Evolutionary conservation across 2,329 filamentous ascomycete genomes (phyloP).

Genomic region (Triangularia verruculosa): DNA sequence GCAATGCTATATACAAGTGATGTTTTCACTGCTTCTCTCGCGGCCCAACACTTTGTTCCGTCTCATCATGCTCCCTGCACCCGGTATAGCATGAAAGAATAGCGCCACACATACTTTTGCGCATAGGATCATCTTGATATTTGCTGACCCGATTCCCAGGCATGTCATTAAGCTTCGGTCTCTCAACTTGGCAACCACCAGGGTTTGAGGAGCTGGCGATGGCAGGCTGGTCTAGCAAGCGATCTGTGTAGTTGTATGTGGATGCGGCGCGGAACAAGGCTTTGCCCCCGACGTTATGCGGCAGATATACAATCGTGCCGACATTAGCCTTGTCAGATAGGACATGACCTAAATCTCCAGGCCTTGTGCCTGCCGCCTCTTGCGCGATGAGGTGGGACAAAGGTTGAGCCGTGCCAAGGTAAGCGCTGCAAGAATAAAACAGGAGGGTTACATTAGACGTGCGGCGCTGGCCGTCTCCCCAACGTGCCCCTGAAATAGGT

Average conservation of each 20-base stretch:
- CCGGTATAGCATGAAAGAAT: not conserved
- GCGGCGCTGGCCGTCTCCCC: not conserved
- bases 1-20: not conserved
- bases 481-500: conserved; percentile 1
- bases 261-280: conserved; percentile 6
- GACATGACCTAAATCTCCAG: not conserved
- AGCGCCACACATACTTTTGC: too few relatives aligned
- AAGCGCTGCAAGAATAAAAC: conserved; percentile 5
- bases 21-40: not conserved
- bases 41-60: not conserved
- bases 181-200: not conserved
- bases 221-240: not conserved
- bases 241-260: not conserved
- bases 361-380: not conserved
- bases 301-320: not conserved
- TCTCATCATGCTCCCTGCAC: not conserved
- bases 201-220: not conserved
- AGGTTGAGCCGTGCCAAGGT: conserved; percentile 20
- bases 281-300: not conserved
- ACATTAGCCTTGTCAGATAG: not conserved
- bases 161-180: not conserved
- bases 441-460: not conserved
- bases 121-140: not conserved
- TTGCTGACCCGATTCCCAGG: conserved; percentile 9
- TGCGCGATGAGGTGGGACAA: not conserved